Conservation (phyloP, 2,329 filamentous ascomycete genomes). For the Fusarium sp. region DNA sequence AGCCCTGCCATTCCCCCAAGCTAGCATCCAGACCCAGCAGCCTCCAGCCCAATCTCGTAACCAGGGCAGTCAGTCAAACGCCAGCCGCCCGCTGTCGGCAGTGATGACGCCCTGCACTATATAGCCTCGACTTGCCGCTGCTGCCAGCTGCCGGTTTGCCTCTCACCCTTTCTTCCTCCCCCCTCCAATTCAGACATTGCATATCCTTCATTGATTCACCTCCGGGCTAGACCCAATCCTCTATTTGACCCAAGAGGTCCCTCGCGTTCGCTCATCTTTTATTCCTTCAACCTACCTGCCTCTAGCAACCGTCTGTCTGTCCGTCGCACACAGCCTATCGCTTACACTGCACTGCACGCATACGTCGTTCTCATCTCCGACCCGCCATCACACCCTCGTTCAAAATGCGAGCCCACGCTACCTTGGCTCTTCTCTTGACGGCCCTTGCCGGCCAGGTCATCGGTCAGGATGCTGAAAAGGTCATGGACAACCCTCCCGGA, state of each 20-base stretch:
- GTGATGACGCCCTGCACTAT: constrained; percentile 28
- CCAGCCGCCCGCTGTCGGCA: constrained; percentile 10
- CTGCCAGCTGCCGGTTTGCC: constrained; percentile 4
- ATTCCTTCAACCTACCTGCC: background rate
- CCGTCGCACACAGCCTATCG: constrained; percentile 3
- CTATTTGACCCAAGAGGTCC: constrained; percentile 26
- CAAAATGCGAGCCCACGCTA: constrained; percentile 38
- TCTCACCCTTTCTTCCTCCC: constrained; percentile 3
- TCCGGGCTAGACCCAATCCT: constrained; percentile 25
- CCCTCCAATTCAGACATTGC: background rate
- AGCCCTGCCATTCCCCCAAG: background rate
- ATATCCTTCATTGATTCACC: constrained; percentile 22
- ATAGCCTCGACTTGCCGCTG: constrained; percentile 16
- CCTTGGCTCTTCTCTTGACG: constrained; percentile 42
- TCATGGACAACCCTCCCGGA: constrained; percentile 63
- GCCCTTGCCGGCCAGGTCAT: constrained; percentile 43
- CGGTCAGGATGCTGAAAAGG: constrained; percentile 57
- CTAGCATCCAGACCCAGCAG: background rate
- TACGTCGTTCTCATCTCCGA: constrained; percentile 1
- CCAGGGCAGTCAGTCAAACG: constrained; percentile 18
- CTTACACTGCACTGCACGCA: constrained; percentile 19
- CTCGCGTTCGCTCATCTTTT: constrained; percentile 21
- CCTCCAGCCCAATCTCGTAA: background rate
- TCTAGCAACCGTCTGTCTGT: background rate
- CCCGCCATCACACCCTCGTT: background rate